Evolutionary conservation across 2,329 filamentous ascomycete genomes (phyloP).

Genomic region (Tolypocladium endophyticum): DNA sequence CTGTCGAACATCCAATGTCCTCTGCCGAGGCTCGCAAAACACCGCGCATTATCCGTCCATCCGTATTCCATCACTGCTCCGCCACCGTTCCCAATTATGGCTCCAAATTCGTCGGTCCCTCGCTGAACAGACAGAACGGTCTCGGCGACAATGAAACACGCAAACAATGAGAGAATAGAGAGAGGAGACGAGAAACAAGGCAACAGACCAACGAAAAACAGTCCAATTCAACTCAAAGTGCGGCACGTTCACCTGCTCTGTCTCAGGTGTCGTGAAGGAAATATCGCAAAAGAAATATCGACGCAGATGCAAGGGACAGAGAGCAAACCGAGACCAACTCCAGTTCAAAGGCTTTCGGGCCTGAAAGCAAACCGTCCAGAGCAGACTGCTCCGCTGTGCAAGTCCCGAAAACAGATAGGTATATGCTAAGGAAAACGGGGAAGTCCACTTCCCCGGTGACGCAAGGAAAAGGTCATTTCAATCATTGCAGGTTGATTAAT

Average conservation of each 20-base stretch:
- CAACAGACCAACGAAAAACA: background rate
- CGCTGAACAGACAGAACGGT: slow-evolving; percentile 7
- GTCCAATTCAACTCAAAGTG: slow-evolving; percentile 6
- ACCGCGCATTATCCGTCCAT: slow-evolving; percentile 11
- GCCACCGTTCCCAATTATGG: slow-evolving; percentile 14
- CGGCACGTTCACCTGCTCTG: slow-evolving; percentile 23
- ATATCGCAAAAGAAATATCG: slow-evolving; percentile 16
- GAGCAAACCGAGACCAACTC: slow-evolving; percentile 12
- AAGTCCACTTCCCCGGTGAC: slow-evolving; percentile 2
- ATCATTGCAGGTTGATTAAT: slow-evolving; percentile 43
- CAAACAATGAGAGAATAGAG: background rate
- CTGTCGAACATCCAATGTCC: slow-evolving; percentile 18
- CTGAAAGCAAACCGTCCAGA: slow-evolving; percentile 5
- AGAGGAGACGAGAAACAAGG: background rate
- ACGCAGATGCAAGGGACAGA: slow-evolving; percentile 18
- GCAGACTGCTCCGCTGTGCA: background rate
- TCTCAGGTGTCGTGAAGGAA: slow-evolving; percentile 24
- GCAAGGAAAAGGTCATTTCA: slow-evolving; percentile 31
- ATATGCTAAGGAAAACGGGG: slow-evolving; percentile 16
- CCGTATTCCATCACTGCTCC: slow-evolving; percentile 12
- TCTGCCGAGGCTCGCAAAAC: slow-evolving; percentile 12
- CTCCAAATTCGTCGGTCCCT: slow-evolving; percentile 14
- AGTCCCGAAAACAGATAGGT: slow-evolving; percentile 13
- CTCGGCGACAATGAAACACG: background rate
- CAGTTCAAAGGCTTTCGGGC: slow-evolving; percentile 1